Evolutionary conservation across 2,329 filamentous ascomycete genomes (phyloP), one percentile per base, ranked within the genome.

Genomic region (Talaromyces sp.): DNA sequence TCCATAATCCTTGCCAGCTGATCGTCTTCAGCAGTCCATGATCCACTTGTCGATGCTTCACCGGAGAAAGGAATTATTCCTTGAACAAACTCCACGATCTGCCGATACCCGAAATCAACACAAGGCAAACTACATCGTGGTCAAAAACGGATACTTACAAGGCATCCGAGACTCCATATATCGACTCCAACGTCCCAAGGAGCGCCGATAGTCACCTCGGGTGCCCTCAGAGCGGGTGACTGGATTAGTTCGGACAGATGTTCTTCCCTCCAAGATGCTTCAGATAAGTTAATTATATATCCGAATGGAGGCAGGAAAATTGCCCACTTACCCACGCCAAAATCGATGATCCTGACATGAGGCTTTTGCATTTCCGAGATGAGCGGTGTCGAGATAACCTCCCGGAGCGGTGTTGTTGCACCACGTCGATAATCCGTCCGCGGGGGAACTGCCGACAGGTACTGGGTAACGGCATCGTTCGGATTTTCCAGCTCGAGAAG

Each of bases 1-100:
- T 31, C 43, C 1, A 31, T 46, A 21, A 25, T 31, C 11, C 9
- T 46, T 17, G 43, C 43, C 22, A 45, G 22, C 9, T 19, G 21
- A 25, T 45, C 41, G 10, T 45, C 41, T 8, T 65, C 67, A 21
- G 56, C 65, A 0, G 64, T 69, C 66, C 64, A 69, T 1, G 62
- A 46, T 7, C 65, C 67, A 8, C 59, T 61, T 43, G 55, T 10
- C 53, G 66, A 66, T 41, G 60, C 64, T 59, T 62, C 19, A n/a
- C 15, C 36, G 1, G 6, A n/a, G 6, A 69, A 68, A 54, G 62
- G 63, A 17, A 67, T 60, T 56, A 67, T 63, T 39, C 65, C 66
- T 59, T 69, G 64, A 22, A 64, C 51, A 58, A 69, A 58, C 48
- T 66, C 64, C 33, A 66, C 43, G 11, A 65, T 36, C 63, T 67